Base-by-base conservation (phyloP, 208 protist species). In the Phytomonas serpens region DNA sequence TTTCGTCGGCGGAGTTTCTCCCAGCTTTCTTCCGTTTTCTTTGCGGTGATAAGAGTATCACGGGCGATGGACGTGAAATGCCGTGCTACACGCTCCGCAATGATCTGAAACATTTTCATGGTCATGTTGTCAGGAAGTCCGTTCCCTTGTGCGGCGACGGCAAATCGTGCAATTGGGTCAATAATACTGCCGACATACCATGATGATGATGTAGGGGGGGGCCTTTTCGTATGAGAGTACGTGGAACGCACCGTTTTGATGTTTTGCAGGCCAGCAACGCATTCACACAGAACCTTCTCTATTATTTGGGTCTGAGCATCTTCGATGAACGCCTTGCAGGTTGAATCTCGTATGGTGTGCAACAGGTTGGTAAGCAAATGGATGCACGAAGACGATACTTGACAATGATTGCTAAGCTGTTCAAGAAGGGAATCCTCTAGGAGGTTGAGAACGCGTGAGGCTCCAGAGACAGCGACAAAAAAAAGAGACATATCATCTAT, bases 1-100 rank as follows among this genome's bases (percentile, higher is more conserved):
- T 91, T 93, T 16, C 80, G 77, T 10, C 86, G 81, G 11, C 89
- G 80, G 62, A 97, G 78, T 79, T 97, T 97, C 64, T 94, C 92
- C 87, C 86, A 93, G 73, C 89, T 89, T 64, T 94, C 87, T 77
- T 94, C 89, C 32, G 87, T 93, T 67, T 88, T 88, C 77, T 93
- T 93, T 13, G 89, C 92, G 0, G 86, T 82, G 32, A 94, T 61
- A 4, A 97, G 83, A 27, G 86, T 93, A 31, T 97, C 89, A 42
- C 74, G 77, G 5, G 88, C 84, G 16, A 94, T 69, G 7, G 61
- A 38, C 37, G 76, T 73, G 67, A 94, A 94, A 34, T 84, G 75
- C 0, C 19, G 61, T 3, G 77, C 62, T 3, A 93, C 67, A 27
- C 68, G 68, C 7, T 79, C 73, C 6, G 69, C 72, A 23, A 85